Conservation (phyloP, 495 filamentous ascomycete genomes). For the Aspergillus ellipticus region DNA sequence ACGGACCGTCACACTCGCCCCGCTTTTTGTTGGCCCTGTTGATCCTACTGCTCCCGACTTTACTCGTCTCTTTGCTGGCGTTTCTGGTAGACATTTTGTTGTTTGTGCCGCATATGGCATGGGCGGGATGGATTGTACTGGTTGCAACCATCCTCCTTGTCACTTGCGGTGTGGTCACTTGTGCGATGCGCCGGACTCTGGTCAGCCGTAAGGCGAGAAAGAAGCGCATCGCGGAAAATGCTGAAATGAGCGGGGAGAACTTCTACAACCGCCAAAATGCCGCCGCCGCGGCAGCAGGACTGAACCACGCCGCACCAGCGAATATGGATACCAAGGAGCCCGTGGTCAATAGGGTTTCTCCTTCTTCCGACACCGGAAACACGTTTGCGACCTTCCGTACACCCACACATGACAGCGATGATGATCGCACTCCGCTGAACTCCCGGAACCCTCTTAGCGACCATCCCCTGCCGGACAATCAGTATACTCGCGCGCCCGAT, state of each 20-base stretch:
- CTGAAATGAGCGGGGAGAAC: slow-evolving; percentile 91
- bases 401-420: slow-evolving; percentile 58
- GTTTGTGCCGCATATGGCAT: slow-evolving; percentile 89
- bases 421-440: slow-evolving; percentile 84
- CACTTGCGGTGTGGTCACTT: slow-evolving; percentile 79
- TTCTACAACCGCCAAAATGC: slow-evolving; percentile 75
- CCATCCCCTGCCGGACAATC: slow-evolving; percentile 19
- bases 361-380: slow-evolving; percentile 55
- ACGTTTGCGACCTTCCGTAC: slow-evolving; percentile 77
- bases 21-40: slow-evolving; percentile 80
- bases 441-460: slow-evolving; percentile 47
- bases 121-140: slow-evolving; percentile 94
- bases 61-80: slow-evolving; percentile 78
- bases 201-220: slow-evolving; percentile 89
- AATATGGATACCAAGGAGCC: slow-evolving; percentile 50
- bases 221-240: slow-evolving; percentile 86
- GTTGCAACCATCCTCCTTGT: slow-evolving; percentile 86
- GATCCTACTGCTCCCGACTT: slow-evolving; percentile 78
- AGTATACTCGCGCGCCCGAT: slow-evolving; percentile 17
- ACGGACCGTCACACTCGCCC: slow-evolving; percentile 87
- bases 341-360: slow-evolving; percentile 44
- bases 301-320: slow-evolving; percentile 34
- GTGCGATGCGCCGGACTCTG: slow-evolving; percentile 93
- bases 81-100: slow-evolving; percentile 95
- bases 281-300: slow-evolving; percentile 35